phyloP scores from a whole-genome alignment of 2,329 filamentous ascomycete genomes.

The Sclerotinia spermophila region DNA sequence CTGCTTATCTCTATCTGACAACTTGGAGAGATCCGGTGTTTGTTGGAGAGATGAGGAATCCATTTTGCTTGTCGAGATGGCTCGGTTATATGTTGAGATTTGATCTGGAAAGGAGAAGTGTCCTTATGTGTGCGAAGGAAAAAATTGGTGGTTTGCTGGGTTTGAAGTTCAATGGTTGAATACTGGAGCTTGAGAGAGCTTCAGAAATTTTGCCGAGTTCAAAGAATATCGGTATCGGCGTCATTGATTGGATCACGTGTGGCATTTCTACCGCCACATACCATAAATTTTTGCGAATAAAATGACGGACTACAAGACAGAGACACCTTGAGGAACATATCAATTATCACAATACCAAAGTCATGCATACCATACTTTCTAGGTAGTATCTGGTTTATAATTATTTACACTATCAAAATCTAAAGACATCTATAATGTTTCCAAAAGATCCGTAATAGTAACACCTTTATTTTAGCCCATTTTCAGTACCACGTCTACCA shows the following conservation, averaged over 20 bases:
- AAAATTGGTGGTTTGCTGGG: not conserved
- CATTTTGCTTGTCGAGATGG: slow-evolving; percentile 39
- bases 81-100: not conserved
- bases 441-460: slow-evolving; percentile 1
- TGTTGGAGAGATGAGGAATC: slow-evolving; percentile 29
- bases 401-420: not conserved
- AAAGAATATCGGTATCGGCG: not conserved
- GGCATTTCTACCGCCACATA: too few species aligned
- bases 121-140: not conserved
- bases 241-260: slow-evolving; percentile 2
- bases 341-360: not conserved
- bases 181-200: not conserved
- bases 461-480: not conserved
- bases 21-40: slow-evolving; percentile 60
- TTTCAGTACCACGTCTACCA: not conserved
- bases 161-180: not conserved
- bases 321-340: not conserved
- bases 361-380: not conserved
- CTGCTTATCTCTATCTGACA: slow-evolving; percentile 77
- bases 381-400: not conserved
- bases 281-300: not conserved
- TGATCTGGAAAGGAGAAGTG: not conserved
- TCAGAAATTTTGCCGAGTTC: slow-evolving; percentile 5
- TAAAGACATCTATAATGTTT: slow-evolving; percentile 8
- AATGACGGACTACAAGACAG: not conserved